A percentile compares a stretch with the other conserved stretches of the same genome.
These are phyloP conservation scores for Lodderomyces oxycetoniae DNA, from an alignment of 1,139 yeast genomes.

Conservation along the genomic window DNA sequence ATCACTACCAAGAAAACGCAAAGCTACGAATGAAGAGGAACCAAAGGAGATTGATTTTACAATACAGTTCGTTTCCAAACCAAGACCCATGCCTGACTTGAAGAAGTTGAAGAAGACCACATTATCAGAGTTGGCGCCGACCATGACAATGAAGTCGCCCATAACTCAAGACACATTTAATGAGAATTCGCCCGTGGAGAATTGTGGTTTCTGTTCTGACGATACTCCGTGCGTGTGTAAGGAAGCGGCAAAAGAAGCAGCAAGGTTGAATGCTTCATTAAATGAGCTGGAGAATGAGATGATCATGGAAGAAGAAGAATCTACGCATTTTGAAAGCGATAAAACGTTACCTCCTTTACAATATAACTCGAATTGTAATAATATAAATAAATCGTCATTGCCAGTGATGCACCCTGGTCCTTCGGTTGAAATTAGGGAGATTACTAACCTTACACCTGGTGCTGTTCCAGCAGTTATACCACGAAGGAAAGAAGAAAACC, in stretches of 20 bases:
- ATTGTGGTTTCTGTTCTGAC: constrained; percentile 91
- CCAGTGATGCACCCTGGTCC: constrained; percentile 69
- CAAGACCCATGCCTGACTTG: constrained; percentile 40
- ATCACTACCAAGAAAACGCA: constrained; percentile 40
- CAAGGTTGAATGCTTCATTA: constrained; percentile 29
- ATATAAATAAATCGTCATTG: constrained; percentile 28
- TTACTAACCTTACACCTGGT: constrained; percentile 41
- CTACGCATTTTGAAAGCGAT: too few species aligned
- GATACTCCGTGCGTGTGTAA: constrained; percentile 91
- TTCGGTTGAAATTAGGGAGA: constrained; percentile 47
- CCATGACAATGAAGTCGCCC: neutral
- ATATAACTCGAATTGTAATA: constrained; percentile 16
- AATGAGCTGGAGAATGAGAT: constrained; percentile 13
- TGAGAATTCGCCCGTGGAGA: constrained; percentile 56
- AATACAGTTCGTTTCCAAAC: constrained; percentile 29
- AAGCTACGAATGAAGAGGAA: constrained; percentile 13
- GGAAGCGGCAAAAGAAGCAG: constrained; percentile 68
- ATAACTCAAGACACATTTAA: constrained; percentile 21
- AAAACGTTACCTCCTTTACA: constrained; percentile 37
- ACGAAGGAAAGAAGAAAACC: constrained; percentile 11
- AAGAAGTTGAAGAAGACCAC: constrained; percentile 20
- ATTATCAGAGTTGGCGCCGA: neutral
- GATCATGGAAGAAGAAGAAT: constrained; percentile 4
- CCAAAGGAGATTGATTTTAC: constrained; percentile 53
- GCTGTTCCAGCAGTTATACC: constrained; percentile 37